These are phyloP conservation scores for Amanita subjunquillea DNA, from an alignment of 768 basidiomycete genomes.

Conservation along the genomic window DNA sequence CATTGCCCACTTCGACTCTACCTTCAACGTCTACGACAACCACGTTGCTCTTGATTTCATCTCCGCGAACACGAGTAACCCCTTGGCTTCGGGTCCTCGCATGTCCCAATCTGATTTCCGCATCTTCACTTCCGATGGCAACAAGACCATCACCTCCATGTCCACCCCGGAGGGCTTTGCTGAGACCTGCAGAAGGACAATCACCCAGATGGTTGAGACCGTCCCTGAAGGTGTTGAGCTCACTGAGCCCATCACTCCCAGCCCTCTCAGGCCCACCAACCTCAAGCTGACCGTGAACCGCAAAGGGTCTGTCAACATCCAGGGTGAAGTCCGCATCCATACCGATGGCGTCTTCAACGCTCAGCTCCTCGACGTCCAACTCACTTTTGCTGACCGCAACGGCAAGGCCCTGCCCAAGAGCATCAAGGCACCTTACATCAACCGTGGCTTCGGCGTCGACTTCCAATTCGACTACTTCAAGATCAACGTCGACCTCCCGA, in stretches of 20 bases:
- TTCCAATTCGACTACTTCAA: neutral
- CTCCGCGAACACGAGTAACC: constrained; percentile 1
- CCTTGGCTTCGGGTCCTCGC: neutral
- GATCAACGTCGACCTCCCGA: neutral
- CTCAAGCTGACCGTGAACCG: neutral
- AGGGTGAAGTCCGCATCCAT: neutral
- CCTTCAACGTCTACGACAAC: neutral
- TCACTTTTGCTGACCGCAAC: neutral
- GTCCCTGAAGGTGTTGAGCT: neutral
- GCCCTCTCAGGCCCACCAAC: neutral
- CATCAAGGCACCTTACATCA: neutral
- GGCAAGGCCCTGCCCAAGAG: neutral
- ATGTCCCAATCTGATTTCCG: neutral
- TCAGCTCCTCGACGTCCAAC: neutral
- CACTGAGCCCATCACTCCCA: neutral
- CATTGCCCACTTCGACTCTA: constrained; percentile 1
- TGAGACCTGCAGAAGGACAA: neutral
- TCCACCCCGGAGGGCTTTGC: neutral
- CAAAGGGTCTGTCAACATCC: neutral
- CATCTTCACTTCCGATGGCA: neutral
- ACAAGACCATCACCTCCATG: neutral
- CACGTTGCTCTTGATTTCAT: constrained; percentile 1
- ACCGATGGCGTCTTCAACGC: neutral
- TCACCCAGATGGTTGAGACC: neutral
- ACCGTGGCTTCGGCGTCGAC: neutral